Percentiles rank a stretch among this genome's conserved stretches.
These are phyloP conservation scores for Exophiala sideris DNA, from an alignment of 2,329 filamentous ascomycete genomes.

Conservation along the genomic window DNA sequence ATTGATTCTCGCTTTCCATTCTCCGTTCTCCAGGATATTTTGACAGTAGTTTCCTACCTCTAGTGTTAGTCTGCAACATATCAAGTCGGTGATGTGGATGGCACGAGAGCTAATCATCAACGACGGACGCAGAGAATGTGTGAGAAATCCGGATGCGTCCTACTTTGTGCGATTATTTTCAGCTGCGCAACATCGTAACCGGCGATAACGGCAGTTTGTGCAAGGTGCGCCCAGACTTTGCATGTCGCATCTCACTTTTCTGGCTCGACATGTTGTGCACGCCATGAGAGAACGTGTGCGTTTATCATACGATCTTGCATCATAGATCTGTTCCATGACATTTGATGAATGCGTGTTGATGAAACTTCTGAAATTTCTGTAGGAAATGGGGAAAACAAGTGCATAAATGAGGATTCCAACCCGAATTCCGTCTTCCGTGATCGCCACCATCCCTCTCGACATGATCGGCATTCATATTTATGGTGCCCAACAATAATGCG, in stretches of 20 bases:
- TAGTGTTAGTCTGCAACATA: conserved; percentile 45
- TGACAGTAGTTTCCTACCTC: conserved; percentile 36
- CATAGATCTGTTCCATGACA: too few species aligned
- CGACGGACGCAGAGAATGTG: conserved; percentile 3
- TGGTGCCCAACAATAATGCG: too few species aligned
- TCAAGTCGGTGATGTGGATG: conserved; percentile 31
- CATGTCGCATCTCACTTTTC: conserved; percentile 53
- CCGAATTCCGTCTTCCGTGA: too few species aligned
- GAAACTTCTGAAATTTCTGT: too few species aligned
- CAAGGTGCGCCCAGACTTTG: conserved; percentile 43
- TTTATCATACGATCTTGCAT: background rate
- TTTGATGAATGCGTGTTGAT: too few species aligned
- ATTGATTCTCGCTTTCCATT: background rate
- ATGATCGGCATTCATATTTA: too few species aligned
- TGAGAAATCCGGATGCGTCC: background rate
- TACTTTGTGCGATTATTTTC: conserved; percentile 8
- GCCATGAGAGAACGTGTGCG: conserved; percentile 44
- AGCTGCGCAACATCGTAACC: conserved; percentile 24
- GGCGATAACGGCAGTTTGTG: conserved; percentile 30
- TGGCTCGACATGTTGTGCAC: conserved; percentile 50
- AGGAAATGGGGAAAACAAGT: too few species aligned
- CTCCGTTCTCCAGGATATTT: background rate
- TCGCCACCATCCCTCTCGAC: too few species aligned
- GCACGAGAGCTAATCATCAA: background rate
- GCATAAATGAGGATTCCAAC: too few species aligned